Percentiles rank a stretch among this genome's conserved stretches.
Conservation (phyloP, 768 basidiomycete genomes). For the Leccinum variicolor region DNA sequence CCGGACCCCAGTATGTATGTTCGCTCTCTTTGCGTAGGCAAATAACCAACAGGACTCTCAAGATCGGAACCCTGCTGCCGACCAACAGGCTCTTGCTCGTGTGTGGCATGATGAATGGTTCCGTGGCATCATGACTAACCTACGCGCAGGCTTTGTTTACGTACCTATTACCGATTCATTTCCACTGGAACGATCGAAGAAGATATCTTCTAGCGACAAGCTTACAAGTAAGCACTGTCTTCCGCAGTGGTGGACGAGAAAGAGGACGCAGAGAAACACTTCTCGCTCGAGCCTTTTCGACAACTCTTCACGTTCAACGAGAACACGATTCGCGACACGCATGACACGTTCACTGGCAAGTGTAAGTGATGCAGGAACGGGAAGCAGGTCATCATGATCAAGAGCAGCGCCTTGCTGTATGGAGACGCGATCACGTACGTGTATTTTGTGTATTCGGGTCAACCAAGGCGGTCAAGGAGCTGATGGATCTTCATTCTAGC, state of each 20-base stretch:
- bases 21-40: not conserved
- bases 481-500: constrained; percentile 37
- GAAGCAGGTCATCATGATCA: constrained; percentile 73
- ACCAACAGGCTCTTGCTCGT: constrained; percentile 96
- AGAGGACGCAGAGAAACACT: constrained; percentile 93
- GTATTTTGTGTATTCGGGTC: not conserved
- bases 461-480: not conserved
- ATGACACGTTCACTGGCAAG: constrained; percentile 98
- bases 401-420: constrained; percentile 83
- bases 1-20: constrained; percentile 63
- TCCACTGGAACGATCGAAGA: constrained; percentile 97
- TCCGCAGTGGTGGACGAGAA: constrained; percentile 98
- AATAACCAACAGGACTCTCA: not conserved
- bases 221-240: constrained; percentile 92
- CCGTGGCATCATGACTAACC: not conserved
- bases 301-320: constrained; percentile 92
- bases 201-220: constrained; percentile 98
- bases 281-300: constrained; percentile 82
- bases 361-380: constrained; percentile 89
- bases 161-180: constrained; percentile 97
- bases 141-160: constrained; percentile 69
- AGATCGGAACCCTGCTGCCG: constrained; percentile 99
- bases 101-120: constrained; percentile 90
- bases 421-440: constrained; percentile 98
- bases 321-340: constrained; percentile 84